A percentile compares a stretch with the other conserved stretches of the same genome.
Conservation (phyloP, 2,329 filamentous ascomycete genomes). For the Fonsecaea nubica region DNA sequence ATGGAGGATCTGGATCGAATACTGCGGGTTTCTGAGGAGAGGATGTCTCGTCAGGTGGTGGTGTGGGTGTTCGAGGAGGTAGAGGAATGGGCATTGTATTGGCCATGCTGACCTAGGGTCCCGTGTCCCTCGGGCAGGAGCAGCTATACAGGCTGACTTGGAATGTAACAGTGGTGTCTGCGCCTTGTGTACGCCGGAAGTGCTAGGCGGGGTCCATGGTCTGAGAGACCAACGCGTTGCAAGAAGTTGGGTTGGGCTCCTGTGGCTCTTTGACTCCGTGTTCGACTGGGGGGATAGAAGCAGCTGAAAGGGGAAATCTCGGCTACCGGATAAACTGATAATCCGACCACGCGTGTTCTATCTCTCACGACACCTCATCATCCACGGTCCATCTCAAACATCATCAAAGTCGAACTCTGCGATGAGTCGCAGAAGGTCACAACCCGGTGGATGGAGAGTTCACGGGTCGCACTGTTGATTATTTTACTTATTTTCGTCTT, state of each 20-base stretch:
- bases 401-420: conserved; percentile 20
- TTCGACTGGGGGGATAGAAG: background rate
- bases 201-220: background rate
- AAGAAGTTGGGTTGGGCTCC: background rate
- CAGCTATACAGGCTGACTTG: background rate
- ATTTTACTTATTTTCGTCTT: conserved; percentile 61
- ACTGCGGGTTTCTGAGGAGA: conserved; percentile 34
- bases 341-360: background rate
- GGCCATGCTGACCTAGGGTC: conserved; percentile 17
- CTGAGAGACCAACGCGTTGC: background rate
- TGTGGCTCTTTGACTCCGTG: background rate
- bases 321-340: conserved; percentile 7
- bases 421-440: conserved; percentile 28
- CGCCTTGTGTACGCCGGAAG: background rate
- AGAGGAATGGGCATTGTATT: conserved; percentile 61
- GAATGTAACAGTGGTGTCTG: conserved; percentile 10
- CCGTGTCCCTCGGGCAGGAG: background rate
- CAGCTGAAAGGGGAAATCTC: background rate
- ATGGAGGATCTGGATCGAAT: conserved; percentile 40
- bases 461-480: conserved; percentile 57
- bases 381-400: conserved; percentile 9
- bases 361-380: conserved; percentile 3
- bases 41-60: conserved; percentile 60
- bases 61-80: conserved; percentile 69
- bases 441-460: conserved; percentile 45